Percentiles rank a stretch among this genome's conserved stretches.
These are phyloP conservation scores for Boletus sp. DNA, from an alignment of 1,284 basidiomycete species.

Conservation along the genomic window DNA sequence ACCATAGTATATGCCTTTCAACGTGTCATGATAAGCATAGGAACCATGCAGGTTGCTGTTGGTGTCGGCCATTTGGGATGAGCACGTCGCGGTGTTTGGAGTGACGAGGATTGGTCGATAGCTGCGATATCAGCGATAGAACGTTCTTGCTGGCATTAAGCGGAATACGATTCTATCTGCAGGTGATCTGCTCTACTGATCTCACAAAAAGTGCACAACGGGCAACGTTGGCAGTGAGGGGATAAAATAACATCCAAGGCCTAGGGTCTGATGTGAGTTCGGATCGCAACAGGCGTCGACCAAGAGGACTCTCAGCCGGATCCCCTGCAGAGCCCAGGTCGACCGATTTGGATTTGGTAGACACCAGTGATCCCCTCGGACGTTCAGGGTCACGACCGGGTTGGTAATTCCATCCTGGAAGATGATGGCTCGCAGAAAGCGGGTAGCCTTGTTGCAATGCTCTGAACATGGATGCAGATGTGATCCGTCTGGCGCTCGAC, in stretches of 20 bases:
- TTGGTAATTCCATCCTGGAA: background rate
- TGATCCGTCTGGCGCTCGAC: background rate
- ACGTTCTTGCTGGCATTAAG: constrained; percentile 7
- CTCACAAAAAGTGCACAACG: constrained; percentile 6
- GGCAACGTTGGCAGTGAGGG: constrained; percentile 4
- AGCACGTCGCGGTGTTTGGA: background rate
- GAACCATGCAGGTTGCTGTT: constrained; percentile 40
- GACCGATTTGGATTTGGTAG: background rate
- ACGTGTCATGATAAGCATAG: constrained; percentile 60
- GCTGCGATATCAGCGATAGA: background rate
- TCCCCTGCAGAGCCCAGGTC: constrained; percentile 11
- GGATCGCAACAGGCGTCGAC: constrained; percentile 4
- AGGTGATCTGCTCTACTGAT: constrained; percentile 12
- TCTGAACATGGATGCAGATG: too few species aligned
- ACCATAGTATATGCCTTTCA: constrained; percentile 66
- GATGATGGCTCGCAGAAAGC: background rate
- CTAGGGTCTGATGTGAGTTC: background rate
- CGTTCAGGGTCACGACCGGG: constrained; percentile 5
- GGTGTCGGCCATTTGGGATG: constrained; percentile 11
- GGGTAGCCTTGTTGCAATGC: background rate
- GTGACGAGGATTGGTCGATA: background rate
- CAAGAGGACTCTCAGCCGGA: constrained; percentile 10
- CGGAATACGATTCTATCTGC: constrained; percentile 6
- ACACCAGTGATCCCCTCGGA: constrained; percentile 19
- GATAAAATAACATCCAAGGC: background rate